Evolutionary conservation across 768 basidiomycete genomes (phyloP).

Genomic region (Erythrobasidium yunnanense): DNA sequence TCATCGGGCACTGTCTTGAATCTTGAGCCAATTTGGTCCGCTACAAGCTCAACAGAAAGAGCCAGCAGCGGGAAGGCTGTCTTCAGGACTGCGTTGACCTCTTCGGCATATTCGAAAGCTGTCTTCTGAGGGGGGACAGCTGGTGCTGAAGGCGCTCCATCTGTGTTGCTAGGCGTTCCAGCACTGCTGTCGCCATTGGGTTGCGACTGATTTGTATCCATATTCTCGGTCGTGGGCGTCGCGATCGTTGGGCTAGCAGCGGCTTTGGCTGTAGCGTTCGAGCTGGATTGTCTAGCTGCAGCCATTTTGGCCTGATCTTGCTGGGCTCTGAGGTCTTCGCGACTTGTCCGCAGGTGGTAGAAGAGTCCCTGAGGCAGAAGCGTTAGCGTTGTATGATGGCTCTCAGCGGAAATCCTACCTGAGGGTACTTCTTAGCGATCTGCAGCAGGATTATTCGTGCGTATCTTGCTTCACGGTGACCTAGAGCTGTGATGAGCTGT

Average conservation of each 20-base stretch:
- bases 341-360: conserved; percentile 78
- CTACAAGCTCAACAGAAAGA: conserved; percentile 89
- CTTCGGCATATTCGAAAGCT: conserved; percentile 65
- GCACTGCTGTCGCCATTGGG: conserved; percentile 24
- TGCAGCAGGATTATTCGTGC: conserved; percentile 78
- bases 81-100: conserved; percentile 83
- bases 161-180: conserved; percentile 29
- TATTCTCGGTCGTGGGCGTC: neutral
- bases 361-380: conserved; percentile 64
- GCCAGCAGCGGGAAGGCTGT: conserved; percentile 90
- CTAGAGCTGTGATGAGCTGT: conserved; percentile 77
- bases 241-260: neutral
- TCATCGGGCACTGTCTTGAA: conserved; percentile 86
- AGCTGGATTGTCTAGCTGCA: too few relatives aligned
- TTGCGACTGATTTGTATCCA: neutral
- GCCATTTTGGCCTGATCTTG: conserved; percentile 40
- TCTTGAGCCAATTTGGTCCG: conserved; percentile 79
- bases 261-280: neutral
- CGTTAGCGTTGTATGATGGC: neutral
- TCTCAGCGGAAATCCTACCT: conserved; percentile 49
- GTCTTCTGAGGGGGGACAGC: conserved; percentile 4
- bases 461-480: conserved; percentile 83
- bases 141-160: conserved; percentile 10
- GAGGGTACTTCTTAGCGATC: conserved; percentile 81
- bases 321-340: conserved; percentile 53